Evolutionary conservation across 768 basidiomycete species (phyloP), one percentile per base, ranked within the genome.

Genomic region (Termitomyces sp.): DNA sequence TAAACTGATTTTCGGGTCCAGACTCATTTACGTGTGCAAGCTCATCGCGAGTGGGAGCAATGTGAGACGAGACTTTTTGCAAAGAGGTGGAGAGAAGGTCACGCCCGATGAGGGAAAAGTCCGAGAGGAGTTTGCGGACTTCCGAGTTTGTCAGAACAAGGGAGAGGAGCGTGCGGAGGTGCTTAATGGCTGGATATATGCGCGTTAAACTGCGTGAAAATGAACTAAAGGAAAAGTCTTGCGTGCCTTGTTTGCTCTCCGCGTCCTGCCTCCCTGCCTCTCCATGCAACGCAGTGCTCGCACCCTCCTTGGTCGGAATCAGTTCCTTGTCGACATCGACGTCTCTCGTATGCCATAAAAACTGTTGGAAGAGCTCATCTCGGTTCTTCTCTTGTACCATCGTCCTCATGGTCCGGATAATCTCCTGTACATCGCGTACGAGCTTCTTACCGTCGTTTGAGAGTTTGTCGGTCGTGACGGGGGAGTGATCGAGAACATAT

Each of bases 141-240:
- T 96, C 91, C 0, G 91, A 88, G 75, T 99, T 99, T 68, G 95
- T 96, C 61, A 94, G 79, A 66, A 98, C 79, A 65, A 98, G 87
- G 43, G 84, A 83, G 59, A 92, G 78, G 47, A 99, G 82, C 0
- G 94, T 95, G 62, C 95, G 91, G 16, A 98, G 83, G 72, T 98
- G 93, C 55, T 81, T 81, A 46, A 90, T 83, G 22, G 93, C 93
- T 90, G 47, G 9, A 59, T n/a, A 2, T 24, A 16, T 51, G 34
- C 2, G 36, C 8, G 13, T 53, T 1, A 53, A 16, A 6, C 20
- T 32, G 7, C 48, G 54, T 48, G 16, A 45, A 40, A 43, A 66
- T 43, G 40, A 33, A 12, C 36, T 12, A 16, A 0, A 2, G 1
- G 37, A 22, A n/a, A n/a, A 6, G 6, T 27, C 26, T 20, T 26